These are phyloP conservation scores for Thelephora ganbajun DNA, from an alignment of 768 basidiomycete genomes.

Conservation along the genomic window DNA sequence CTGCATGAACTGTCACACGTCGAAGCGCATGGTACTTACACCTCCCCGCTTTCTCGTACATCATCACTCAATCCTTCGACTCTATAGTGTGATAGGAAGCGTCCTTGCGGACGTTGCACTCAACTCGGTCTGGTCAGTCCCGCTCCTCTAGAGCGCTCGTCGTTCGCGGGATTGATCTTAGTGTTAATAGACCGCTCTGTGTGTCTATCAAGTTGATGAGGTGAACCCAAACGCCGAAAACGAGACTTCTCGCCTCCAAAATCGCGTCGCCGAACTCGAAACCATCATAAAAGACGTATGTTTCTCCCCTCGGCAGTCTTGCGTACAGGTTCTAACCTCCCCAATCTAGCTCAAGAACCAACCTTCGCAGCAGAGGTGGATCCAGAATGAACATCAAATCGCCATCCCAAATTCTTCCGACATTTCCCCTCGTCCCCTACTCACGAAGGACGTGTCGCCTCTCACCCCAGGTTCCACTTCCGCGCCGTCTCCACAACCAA, in stretches of 20 bases:
- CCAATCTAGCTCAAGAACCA: conserved; percentile 49
- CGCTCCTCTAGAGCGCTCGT: neutral
- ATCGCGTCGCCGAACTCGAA: conserved; percentile 71
- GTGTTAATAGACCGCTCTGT: conserved; percentile 50
- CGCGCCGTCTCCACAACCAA: neutral
- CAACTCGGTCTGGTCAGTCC: conserved; percentile 24
- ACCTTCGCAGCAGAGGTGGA: conserved; percentile 49
- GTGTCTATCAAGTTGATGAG: conserved; percentile 77
- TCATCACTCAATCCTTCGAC: neutral
- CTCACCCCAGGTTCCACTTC: neutral
- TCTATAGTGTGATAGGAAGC: conserved; percentile 31
- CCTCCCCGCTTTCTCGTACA: neutral
- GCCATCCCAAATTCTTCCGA: neutral
- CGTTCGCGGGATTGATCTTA: neutral
- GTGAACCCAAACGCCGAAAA: conserved; percentile 44
- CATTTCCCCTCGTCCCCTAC: conserved; percentile 1
- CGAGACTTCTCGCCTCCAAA: conserved; percentile 51
- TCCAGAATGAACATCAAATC: conserved; percentile 11
- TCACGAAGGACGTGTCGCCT: conserved; percentile 2
- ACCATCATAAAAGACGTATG: conserved; percentile 69
- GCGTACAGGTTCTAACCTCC: neutral
- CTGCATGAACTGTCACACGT: conserved; percentile 60
- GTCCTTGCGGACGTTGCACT: conserved; percentile 32
- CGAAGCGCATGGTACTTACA: conserved; percentile 50
- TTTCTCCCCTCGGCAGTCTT: neutral